phyloP scores from a whole-genome alignment of 495 filamentous ascomycete genomes.

The Coniosporium apollinis region DNA sequence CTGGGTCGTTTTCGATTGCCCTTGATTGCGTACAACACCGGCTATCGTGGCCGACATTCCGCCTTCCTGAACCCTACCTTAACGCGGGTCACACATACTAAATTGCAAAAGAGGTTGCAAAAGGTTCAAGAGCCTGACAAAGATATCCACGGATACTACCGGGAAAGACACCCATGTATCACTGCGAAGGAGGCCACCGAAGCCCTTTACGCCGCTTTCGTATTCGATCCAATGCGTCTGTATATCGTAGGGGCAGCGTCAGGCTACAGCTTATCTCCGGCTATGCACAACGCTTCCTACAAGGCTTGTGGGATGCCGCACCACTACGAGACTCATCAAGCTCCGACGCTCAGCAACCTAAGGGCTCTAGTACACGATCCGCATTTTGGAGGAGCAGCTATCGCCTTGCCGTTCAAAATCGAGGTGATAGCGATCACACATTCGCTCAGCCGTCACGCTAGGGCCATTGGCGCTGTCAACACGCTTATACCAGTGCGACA shows the following conservation, averaged over 20 bases:
- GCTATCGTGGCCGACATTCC: conserved; percentile 47
- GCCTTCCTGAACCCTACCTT: conserved; percentile 52
- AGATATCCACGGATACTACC: not conserved
- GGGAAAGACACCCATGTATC: conserved; percentile 1
- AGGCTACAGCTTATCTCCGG: conserved; percentile 57
- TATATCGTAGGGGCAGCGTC: conserved; percentile 60
- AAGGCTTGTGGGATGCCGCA: conserved; percentile 56
- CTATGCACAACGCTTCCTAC: conserved; percentile 66
- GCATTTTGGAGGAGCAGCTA: conserved; percentile 54
- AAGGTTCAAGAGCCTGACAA: too few species aligned
- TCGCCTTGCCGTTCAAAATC: conserved; percentile 63
- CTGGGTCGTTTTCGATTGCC: conserved; percentile 29
- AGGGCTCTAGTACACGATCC: conserved; percentile 44
- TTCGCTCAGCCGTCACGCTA: conserved; percentile 55
- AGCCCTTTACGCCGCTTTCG: conserved; percentile 36
- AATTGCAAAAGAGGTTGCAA: too few species aligned
- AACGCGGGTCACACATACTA: conserved; percentile 44
- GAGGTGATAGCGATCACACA: conserved; percentile 50
- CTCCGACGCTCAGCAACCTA: conserved; percentile 44
- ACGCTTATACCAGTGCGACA: conserved; percentile 61
- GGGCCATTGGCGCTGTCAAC: conserved; percentile 68
- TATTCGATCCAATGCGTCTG: conserved; percentile 52
- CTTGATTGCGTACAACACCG: conserved; percentile 58
- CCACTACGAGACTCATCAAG: conserved; percentile 47
- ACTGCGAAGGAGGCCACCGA: conserved; percentile 41